phyloP scores from a whole-genome alignment of 352 stramenopile species.

The Pythium phragmitis region DNA sequence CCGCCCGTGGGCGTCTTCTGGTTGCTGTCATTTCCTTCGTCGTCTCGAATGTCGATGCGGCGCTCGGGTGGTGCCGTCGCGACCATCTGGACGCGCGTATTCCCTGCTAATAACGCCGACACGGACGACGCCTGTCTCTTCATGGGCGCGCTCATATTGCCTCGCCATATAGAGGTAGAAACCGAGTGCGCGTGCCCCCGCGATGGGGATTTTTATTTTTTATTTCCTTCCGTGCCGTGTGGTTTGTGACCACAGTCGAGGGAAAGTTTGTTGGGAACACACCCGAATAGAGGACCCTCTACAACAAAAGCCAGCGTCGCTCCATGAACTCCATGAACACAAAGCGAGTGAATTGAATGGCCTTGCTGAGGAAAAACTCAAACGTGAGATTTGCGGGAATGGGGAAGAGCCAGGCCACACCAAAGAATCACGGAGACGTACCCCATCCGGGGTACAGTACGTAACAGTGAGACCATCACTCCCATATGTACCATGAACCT shows the following conservation, averaged over 20 bases:
- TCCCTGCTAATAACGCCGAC: constrained; percentile 1
- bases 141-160: constrained; percentile 15
- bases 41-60: constrained; percentile 26
- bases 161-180: constrained; percentile 10
- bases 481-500: constrained; percentile 5
- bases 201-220: not conserved
- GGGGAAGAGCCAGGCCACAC: constrained; percentile 17
- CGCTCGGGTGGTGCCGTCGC: constrained; percentile 25
- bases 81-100: constrained; percentile 10
- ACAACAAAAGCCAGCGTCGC: not conserved
- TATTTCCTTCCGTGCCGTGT: not conserved
- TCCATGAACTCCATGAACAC: not conserved
- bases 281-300: not conserved
- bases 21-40: not conserved
- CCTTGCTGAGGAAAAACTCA: constrained; percentile 4
- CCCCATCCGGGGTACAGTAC: constrained; percentile 8
- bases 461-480: constrained; percentile 4
- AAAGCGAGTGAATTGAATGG: constrained; percentile 8
- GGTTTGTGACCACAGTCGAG: not conserved
- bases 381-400: not conserved
- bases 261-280: not conserved
- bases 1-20: too few relatives aligned
- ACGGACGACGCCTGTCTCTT: constrained; percentile 14
- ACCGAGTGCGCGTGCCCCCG: too few relatives aligned
- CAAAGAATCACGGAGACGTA: constrained; percentile 16